phyloP scores from a whole-genome alignment of 2,329 filamentous ascomycete genomes.

The Leptosphaerulina australis region DNA sequence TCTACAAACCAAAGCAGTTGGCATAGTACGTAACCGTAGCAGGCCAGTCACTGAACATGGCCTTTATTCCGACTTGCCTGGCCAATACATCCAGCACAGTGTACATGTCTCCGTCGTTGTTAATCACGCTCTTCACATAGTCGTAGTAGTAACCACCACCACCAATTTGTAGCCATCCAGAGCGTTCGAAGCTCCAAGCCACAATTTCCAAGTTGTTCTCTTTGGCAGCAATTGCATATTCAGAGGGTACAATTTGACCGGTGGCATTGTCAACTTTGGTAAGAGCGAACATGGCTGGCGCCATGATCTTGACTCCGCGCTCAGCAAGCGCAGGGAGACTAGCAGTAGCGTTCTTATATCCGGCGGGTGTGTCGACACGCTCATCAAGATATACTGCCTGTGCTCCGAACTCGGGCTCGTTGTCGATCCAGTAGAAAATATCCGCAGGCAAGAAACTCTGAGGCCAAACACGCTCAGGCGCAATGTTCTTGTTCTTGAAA shows the following conservation, averaged over 20 bases:
- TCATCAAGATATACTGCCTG: slow-evolving; percentile 71
- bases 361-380: slow-evolving; percentile 57
- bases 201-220: slow-evolving; percentile 68
- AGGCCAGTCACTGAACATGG: slow-evolving; percentile 73
- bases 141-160: slow-evolving; percentile 50
- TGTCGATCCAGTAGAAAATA: slow-evolving; percentile 69
- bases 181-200: slow-evolving; percentile 72
- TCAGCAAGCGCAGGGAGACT: slow-evolving; percentile 62
- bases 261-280: slow-evolving; percentile 56
- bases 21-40: slow-evolving; percentile 73
- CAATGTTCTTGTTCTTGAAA: slow-evolving; percentile 49
- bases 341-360: slow-evolving; percentile 61
- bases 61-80: slow-evolving; percentile 64
- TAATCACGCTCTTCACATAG: slow-evolving; percentile 55
- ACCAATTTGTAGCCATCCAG: slow-evolving; percentile 62
- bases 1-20: slow-evolving; percentile 65
- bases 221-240: slow-evolving; percentile 66
- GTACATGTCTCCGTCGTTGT: slow-evolving; percentile 69
- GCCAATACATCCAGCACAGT: slow-evolving; percentile 69
- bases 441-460: slow-evolving; percentile 71
- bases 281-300: slow-evolving; percentile 68
- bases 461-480: slow-evolving; percentile 53
- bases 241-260: slow-evolving; percentile 65
- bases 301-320: slow-evolving; percentile 66
- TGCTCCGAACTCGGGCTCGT: slow-evolving; percentile 64